Base-by-base conservation (phyloP, 1,284 basidiomycete species). In the Ceratobasidium sp. region DNA sequence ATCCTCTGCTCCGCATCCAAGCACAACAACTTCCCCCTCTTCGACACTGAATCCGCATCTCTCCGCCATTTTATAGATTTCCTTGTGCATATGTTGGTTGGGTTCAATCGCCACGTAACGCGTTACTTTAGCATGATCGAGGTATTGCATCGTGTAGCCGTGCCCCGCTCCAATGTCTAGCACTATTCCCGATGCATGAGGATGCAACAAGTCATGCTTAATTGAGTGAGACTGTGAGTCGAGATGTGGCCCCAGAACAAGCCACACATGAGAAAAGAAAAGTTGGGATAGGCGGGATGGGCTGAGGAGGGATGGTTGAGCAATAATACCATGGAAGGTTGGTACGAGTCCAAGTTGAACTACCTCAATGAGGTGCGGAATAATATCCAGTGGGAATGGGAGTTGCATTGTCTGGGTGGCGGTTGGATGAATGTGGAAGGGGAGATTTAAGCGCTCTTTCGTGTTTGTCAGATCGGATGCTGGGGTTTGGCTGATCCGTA, bases 31-130 rank as follows among this genome's bases (percentile, higher is more conserved):
- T 11, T 77, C 76, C 16, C 44, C 44, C 23, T n/a, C 21, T 2
- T 77, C 77, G 72, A 88, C 87, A 2, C 71, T 77, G 74, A 82
- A 88, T 0, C 87, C 87, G 5, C 78, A 80, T 13, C 74, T 73
- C 21, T 77, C 74, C 6, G 86, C 87, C 5, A 75, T 74, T 1
- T 73, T 74, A 27, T 84, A 81, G 53, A 90, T 82, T 23, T 80
- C 74, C 21, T 77, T 67, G 74, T 89, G 87, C 87, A 90, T 88
- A 70, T 77, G 76, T 3, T 70, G 56, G 72, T 89, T 90, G 6
- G 88, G 87, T 73, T 90, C 88, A 9, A 90, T 75, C 0, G 87
- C 88, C 64, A 89, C 77, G 72, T 90, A 90, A 74, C 79, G 83
- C 0, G 82, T 82, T 30, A 89, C 85, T 44, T 77, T 78, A 1